phyloP scores from a whole-genome alignment of 2,329 filamentous ascomycete genomes.

The Xenosphaeropsis pyriputrescens region DNA sequence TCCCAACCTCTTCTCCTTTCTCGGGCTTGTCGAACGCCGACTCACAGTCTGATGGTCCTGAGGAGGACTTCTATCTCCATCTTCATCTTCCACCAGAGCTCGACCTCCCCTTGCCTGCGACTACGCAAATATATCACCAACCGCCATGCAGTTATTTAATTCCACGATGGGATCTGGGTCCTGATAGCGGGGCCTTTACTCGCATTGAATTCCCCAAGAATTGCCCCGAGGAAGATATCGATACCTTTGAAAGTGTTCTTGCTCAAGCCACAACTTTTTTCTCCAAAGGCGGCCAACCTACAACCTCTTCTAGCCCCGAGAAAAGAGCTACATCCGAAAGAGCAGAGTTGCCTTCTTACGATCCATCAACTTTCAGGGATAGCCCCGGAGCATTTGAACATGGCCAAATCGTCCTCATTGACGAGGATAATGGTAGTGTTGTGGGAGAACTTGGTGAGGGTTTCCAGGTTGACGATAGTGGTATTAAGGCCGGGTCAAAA shows the following conservation, averaged over 20 bases:
- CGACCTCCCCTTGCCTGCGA: constrained; percentile 83
- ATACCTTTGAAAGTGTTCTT: constrained; percentile 94
- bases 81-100: constrained; percentile 89
- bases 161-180: constrained; percentile 85
- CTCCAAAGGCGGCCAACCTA: constrained; percentile 55
- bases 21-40: constrained; percentile 35
- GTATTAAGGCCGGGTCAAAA: constrained; percentile 77
- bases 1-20: constrained; percentile 71
- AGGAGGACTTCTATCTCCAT: constrained; percentile 95
- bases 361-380: constrained; percentile 63
- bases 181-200: constrained; percentile 80
- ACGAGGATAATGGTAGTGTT: constrained; percentile 92
- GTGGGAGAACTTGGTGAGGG: constrained; percentile 81
- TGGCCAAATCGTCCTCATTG: constrained; percentile 79
- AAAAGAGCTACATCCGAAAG: constrained; percentile 19
- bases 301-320: constrained; percentile 3
- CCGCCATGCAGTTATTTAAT: constrained; percentile 87
- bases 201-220: constrained; percentile 79
- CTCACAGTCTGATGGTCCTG: constrained; percentile 37
- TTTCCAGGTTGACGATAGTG: constrained; percentile 63
- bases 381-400: constrained; percentile 40
- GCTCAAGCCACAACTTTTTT: constrained; percentile 96
- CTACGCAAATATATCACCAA: constrained; percentile 94
- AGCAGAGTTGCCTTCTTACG: constrained; percentile 42
- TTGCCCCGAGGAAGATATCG: constrained; percentile 77